Evolutionary conservation across 148 eudicot genomes (phyloP), one percentile per base, ranked within the genome.

Genomic region (Drosera capensis): DNA sequence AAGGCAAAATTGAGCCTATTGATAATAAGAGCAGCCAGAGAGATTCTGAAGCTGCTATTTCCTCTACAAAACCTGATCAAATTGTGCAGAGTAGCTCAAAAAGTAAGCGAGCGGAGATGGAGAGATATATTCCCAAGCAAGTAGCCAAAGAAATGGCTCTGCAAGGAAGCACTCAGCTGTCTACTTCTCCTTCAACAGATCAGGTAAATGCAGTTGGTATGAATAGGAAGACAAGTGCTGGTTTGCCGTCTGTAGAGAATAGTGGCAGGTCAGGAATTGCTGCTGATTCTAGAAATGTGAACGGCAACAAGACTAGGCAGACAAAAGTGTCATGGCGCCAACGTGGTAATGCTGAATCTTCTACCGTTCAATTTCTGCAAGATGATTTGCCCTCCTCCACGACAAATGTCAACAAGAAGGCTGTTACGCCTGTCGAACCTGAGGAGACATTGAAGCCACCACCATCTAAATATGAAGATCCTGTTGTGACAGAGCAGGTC

Each of bases 21-120:
- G 67, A 55, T 25, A 74, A 64, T 29, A 49, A n/a, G n/a, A n/a
- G 61, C 35, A 57, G 49, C 38, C 49, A 56, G 47, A 78, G 56
- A 57, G 25, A 54, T 45, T 20, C 54, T 20, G 67, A 59, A 23
- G 63, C 57, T 53, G 46, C 65, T 43, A 55, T 34, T 49, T 54
- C 49, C 54, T 22, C 66, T 25, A 48, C 64, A 34, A 65, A 65
- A 50, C 56, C 29, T 7, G 81, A 71, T 49, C 63, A 37, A 52
- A 2, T 48, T 24, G 60, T 56, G 13, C 79, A 63, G 47, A 71
- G 46, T 75, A 78, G 58, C 55, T 54, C 58, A 14, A 85, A 68
- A 68, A 71, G 77, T 48, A 92, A 72, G 72, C 72, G 95, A 65
- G 99, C 95, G n/a, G 95, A 92, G 70, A 81, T 92, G 69, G 95